A percentile compares a stretch with the other conserved stretches of the same genome.
These are phyloP conservation scores for Schizothecium vesticola DNA, from an alignment of 495 filamentous ascomycete species.

Conservation along the genomic window DNA sequence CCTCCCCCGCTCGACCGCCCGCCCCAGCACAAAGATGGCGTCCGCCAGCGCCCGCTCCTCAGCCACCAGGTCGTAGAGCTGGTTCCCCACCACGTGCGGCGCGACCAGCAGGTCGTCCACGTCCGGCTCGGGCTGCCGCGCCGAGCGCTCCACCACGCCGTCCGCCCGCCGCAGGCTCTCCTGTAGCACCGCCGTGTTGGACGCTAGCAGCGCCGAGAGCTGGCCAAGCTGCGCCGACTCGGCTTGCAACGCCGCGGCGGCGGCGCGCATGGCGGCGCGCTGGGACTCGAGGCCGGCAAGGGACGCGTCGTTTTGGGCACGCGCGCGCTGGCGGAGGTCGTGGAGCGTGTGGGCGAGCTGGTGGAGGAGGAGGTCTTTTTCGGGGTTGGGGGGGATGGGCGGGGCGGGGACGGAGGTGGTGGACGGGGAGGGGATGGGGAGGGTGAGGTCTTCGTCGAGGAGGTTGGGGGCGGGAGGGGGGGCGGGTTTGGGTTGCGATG, in stretches of 20 bases:
- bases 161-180: conserved; percentile 75
- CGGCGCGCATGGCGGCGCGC: conserved; percentile 64
- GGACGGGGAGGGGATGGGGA: conserved; percentile 57
- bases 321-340: conserved; percentile 57
- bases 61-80: conserved; percentile 80
- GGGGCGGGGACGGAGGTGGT: conserved; percentile 51
- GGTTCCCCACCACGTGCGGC: conserved; percentile 84
- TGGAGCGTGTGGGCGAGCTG: conserved; percentile 67
- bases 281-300: conserved; percentile 72
- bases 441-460: conserved; percentile 57
- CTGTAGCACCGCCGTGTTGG: conserved; percentile 73
- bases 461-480: conserved; percentile 60
- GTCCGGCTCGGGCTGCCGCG: conserved; percentile 43
- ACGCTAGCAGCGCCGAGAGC: conserved; percentile 61
- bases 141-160: conserved; percentile 62
- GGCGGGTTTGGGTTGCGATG: conserved; percentile 32
- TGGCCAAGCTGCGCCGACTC: conserved; percentile 67
- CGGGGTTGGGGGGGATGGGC: conserved; percentile 90
- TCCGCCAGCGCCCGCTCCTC: conserved; percentile 83
- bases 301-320: conserved; percentile 61
- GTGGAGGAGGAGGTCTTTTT: conserved; percentile 83
- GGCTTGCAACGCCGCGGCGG: conserved; percentile 58
- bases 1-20: conserved; percentile 74
- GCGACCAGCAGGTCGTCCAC: conserved; percentile 93
- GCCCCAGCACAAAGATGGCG: conserved; percentile 76